phyloP scores from a whole-genome alignment of 83 land plant species.

The Picea abies region DNA sequence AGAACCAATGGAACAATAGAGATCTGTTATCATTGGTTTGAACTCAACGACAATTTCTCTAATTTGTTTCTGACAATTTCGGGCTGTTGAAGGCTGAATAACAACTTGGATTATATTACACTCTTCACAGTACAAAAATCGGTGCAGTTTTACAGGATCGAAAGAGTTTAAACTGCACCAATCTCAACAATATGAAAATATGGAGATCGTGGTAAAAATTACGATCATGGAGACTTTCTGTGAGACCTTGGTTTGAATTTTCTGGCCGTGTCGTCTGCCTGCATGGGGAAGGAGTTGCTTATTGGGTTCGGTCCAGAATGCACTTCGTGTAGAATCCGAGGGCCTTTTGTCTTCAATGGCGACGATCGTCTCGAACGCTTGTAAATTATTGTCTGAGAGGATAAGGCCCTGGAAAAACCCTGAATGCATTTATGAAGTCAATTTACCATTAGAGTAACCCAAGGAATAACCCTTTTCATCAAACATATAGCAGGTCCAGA shows the following conservation, averaged over 20 bases:
- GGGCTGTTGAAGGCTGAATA: neutral
- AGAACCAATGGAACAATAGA: neutral
- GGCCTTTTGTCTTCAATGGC: neutral
- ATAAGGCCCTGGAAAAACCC: neutral
- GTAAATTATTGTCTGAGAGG: neutral
- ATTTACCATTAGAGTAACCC: neutral
- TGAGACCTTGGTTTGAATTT: neutral
- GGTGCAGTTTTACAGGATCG: neutral
- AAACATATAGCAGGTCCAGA: neutral
- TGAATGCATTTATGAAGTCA: neutral
- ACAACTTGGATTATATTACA: constrained; percentile 16
- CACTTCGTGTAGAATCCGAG: constrained; percentile 10
- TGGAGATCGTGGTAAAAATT: neutral
- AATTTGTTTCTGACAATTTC: neutral
- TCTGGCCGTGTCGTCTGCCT: neutral
- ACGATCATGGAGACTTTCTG: neutral
- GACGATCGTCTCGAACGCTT: neutral
- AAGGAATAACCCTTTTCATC: neutral
- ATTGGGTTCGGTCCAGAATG: constrained; percentile 19
- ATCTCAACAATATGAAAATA: neutral
- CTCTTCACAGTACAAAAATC: constrained; percentile 18
- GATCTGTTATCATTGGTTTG: neutral
- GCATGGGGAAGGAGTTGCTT: constrained; percentile 15
- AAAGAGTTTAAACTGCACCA: neutral
- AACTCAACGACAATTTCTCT: neutral